Percentiles rank a stretch among this genome's conserved stretches.
Evolutionary conservation across 495 filamentous ascomycete genomes (phyloP).

Genomic region (Pyrenula aspistea): DNA sequence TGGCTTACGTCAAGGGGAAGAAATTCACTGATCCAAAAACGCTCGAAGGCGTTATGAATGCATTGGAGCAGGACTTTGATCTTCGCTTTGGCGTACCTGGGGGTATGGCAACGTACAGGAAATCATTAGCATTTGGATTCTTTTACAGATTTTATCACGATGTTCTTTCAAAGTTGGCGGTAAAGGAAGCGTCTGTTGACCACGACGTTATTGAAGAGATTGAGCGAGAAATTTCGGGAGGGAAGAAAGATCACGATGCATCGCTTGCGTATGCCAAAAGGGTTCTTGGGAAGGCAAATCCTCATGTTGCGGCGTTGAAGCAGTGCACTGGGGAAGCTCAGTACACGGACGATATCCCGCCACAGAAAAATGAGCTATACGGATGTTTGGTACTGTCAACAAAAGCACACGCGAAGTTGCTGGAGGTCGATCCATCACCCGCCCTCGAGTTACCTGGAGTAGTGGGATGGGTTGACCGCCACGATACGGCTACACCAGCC

Average conservation of each 20-base stretch:
- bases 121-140: constrained; percentile 62
- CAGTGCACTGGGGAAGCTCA: constrained; percentile 90
- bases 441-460: constrained; percentile 74
- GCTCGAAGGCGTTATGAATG: constrained; percentile 77
- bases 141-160: constrained; percentile 35
- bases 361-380: constrained; percentile 76
- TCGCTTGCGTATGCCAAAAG: constrained; percentile 56
- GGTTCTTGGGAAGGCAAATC: constrained; percentile 66
- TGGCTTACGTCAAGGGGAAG: constrained; percentile 59
- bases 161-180: constrained; percentile 37
- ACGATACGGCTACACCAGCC: constrained; percentile 54
- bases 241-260: constrained; percentile 45
- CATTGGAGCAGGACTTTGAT: constrained; percentile 77
- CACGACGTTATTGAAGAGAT: constrained; percentile 44
- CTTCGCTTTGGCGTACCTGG: constrained; percentile 78
- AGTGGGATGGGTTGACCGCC: constrained; percentile 66
- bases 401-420: constrained; percentile 78
- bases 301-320: constrained; percentile 86
- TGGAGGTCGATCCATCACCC: constrained; percentile 58
- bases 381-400: constrained; percentile 80
- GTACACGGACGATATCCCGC: constrained; percentile 92
- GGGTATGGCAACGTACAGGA: constrained; percentile 92
- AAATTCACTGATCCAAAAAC: constrained; percentile 68
- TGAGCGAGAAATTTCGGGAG: constrained; percentile 45
- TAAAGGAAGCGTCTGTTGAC: constrained; percentile 30